A percentile compares a stretch with the other conserved stretches of the same genome.
Conservation (phyloP, 139 green algal species). For the Tetradesmus obliquus region DNA sequence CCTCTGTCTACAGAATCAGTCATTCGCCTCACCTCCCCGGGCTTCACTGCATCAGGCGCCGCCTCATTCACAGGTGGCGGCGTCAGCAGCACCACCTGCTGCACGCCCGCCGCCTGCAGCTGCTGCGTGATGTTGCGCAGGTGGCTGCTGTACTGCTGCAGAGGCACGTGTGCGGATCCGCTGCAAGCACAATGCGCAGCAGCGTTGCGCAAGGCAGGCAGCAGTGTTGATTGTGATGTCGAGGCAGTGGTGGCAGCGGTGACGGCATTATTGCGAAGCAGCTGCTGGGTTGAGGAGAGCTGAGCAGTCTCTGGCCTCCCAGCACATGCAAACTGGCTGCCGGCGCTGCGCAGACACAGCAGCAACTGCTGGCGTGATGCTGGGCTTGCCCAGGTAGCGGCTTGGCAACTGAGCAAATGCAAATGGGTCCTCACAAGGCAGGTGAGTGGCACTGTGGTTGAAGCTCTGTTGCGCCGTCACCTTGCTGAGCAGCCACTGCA, state of each 20-base stretch:
- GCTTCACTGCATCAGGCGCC: not conserved
- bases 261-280: too few relatives aligned
- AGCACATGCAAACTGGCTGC: not conserved
- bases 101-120: slow-evolving; percentile 2
- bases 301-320: too few relatives aligned
- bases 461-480: too few relatives aligned
- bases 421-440: too few relatives aligned
- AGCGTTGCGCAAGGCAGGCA: not conserved
- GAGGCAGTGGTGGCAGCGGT: too few relatives aligned
- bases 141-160: slow-evolving; percentile 70
- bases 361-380: not conserved
- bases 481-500: too few relatives aligned
- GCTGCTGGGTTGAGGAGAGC: too few relatives aligned
- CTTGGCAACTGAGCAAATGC: too few relatives aligned
- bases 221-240: not conserved
- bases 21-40: not conserved
- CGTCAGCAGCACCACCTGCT: slow-evolving; percentile 27
- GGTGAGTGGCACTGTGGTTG: too few relatives aligned
- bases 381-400: too few relatives aligned
- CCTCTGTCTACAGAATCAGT: not conserved
- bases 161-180: slow-evolving; percentile 77
- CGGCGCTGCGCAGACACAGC: not conserved
- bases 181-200: slow-evolving; percentile 46
- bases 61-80: slow-evolving; percentile 17
- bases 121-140: slow-evolving; percentile 49